Conservation (phyloP, 441 rosid species). For the Jatropha podagrica region DNA sequence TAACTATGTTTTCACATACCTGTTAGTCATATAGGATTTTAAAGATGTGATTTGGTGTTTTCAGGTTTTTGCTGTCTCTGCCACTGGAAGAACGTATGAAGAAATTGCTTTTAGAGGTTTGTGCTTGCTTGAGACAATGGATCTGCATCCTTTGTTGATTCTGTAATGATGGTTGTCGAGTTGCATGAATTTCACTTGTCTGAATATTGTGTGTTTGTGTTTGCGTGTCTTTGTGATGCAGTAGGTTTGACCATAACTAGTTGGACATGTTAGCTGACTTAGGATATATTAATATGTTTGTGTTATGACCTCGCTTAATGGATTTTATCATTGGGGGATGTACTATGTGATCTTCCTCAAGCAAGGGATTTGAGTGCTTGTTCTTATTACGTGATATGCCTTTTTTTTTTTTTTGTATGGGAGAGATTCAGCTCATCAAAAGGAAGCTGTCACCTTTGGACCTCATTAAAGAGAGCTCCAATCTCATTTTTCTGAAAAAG, state of each 20-base stretch:
- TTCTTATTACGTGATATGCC: no score
- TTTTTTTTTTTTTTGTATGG: no score
- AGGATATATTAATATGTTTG: not conserved
- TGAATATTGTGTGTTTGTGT: not conserved
- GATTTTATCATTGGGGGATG: no score
- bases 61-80: constrained; percentile 66
- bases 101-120: constrained; percentile 74
- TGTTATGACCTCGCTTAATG: not conserved
- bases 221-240: not conserved
- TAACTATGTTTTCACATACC: not conserved
- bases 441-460: no score
- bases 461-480: no score
- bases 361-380: no score
- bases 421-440: no score
- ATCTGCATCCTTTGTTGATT: constrained; percentile 4
- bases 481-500: no score
- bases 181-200: not conserved
- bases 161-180: not conserved
- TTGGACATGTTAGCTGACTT: not conserved
- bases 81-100: constrained; percentile 67
- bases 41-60: constrained; percentile 18
- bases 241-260: not conserved
- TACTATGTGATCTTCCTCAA: no score
- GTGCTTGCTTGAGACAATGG: constrained; percentile 26
- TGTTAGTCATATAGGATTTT: constrained; percentile 13